Conservation (phyloP, 2,329 filamentous ascomycete genomes). For the Graphilbum ipis-grandicollis region DNA sequence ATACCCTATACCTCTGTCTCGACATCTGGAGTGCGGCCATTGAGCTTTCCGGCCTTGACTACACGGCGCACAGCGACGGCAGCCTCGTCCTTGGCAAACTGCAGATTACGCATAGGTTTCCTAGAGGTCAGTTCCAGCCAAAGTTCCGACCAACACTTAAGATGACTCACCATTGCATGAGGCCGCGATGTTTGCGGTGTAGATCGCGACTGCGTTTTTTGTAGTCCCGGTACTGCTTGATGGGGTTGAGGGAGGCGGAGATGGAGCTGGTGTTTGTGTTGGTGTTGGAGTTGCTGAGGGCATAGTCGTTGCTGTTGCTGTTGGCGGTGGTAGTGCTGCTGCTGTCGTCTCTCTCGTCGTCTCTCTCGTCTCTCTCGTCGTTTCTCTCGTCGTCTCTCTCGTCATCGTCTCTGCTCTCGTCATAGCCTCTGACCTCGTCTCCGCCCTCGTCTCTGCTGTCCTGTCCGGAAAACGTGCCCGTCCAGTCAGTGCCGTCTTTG, state of each 20-base stretch:
- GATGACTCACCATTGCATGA: slow-evolving; percentile 66
- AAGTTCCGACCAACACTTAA: no score
- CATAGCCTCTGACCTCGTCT: slow-evolving; percentile 15
- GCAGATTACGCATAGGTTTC: slow-evolving; percentile 66
- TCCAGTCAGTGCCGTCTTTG: slow-evolving; percentile 73
- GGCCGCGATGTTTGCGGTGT: slow-evolving; percentile 68
- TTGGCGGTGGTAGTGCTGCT: slow-evolving; percentile 3
- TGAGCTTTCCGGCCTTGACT: slow-evolving; percentile 59
- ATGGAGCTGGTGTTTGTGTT: background rate
- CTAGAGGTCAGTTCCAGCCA: slow-evolving; percentile 10
- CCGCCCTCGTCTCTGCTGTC: slow-evolving; percentile 27
- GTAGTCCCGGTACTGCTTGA: slow-evolving; percentile 43
- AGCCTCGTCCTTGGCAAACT: slow-evolving; percentile 78
- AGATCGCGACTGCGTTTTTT: slow-evolving; percentile 54
- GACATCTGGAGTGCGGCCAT: slow-evolving; percentile 71
- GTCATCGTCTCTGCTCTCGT: slow-evolving; percentile 21
- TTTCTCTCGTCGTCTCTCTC: slow-evolving; percentile 12
- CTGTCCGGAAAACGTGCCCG: slow-evolving; percentile 66
- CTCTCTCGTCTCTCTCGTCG: slow-evolving; percentile 15
- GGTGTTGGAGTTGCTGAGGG: background rate
- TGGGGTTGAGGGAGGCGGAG: slow-evolving; percentile 24
- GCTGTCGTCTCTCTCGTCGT: slow-evolving; percentile 12
- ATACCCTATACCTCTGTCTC: slow-evolving; percentile 55
- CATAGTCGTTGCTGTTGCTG: slow-evolving; percentile 2
- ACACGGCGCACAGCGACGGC: slow-evolving; percentile 61